Evolutionary conservation across 2,329 filamentous ascomycete genomes (phyloP).

Genomic region (Colletotrichum graminicola): DNA sequence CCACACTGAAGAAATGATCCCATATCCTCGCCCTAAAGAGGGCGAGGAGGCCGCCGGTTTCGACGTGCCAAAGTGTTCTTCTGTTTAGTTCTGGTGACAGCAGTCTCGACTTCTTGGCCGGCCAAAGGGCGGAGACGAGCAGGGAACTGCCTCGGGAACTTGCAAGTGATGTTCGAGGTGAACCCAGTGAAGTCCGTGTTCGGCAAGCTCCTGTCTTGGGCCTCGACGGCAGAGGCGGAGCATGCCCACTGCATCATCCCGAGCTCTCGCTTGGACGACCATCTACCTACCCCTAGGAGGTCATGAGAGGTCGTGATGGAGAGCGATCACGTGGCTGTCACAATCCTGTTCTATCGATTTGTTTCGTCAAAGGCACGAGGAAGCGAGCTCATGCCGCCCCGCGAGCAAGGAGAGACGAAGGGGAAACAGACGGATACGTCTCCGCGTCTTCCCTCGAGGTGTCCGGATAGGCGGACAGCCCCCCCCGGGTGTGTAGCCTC

Average conservation of each 20-base stretch:
- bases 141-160: background rate
- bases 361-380: background rate
- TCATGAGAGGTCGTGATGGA: background rate
- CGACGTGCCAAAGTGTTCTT: conserved; percentile 29
- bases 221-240: no score
- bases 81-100: background rate
- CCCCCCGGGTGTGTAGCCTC: no score
- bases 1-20: conserved; percentile 19
- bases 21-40: conserved; percentile 24
- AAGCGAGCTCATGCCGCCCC: background rate
- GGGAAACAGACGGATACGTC: no score
- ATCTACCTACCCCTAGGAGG: background rate
- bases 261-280: background rate
- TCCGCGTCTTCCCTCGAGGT: no score
- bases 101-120: background rate
- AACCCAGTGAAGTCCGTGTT: background rate
- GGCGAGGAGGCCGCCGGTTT: conserved; percentile 35
- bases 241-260: background rate
- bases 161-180: background rate
- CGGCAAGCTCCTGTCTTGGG: background rate
- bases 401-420: background rate
- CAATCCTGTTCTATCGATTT: background rate
- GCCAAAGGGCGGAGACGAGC: background rate
- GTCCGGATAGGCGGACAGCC: no score
- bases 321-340: background rate